A percentile compares a stretch with the other conserved stretches of the same genome.
phyloP scores from a whole-genome alignment of 345 rosid species.

The Gossypium ekmanianum region DNA sequence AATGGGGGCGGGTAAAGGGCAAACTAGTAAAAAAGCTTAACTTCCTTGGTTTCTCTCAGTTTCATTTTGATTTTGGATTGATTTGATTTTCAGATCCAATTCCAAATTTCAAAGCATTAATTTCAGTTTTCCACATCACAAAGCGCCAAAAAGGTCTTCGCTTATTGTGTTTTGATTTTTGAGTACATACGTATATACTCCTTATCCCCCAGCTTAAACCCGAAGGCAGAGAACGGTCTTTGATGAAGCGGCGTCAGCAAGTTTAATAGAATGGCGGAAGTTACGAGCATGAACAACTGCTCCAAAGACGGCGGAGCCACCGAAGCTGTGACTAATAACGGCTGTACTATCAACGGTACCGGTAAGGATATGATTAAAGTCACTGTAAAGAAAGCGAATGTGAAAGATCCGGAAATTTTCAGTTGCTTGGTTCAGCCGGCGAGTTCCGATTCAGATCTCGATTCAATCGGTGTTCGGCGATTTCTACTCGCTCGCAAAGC shows the following conservation, averaged over 20 bases:
- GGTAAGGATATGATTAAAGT: not conserved
- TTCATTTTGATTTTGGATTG: not conserved
- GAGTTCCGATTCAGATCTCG: conserved; percentile 54
- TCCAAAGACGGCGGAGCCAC: conserved; percentile 20
- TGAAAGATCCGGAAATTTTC: conserved; percentile 61
- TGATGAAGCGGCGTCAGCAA: conserved; percentile 26
- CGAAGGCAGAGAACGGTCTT: conserved; percentile 9
- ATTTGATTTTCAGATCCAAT: not conserved
- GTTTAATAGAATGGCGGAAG: conserved; percentile 41
- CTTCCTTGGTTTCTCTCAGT: not conserved
- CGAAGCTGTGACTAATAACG: conserved; percentile 20
- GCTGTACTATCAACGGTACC: not conserved
- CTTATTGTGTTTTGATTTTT: not conserved
- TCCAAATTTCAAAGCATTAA: not conserved
- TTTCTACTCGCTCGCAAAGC: conserved; percentile 80
- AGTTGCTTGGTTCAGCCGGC: conserved; percentile 77
- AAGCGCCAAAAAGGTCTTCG: conserved; percentile 4
- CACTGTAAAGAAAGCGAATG: conserved; percentile 18
- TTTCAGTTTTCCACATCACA: not conserved
- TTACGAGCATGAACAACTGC: conserved; percentile 18
- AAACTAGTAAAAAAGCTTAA: not conserved
- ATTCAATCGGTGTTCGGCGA: conserved; percentile 75
- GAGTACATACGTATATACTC: not conserved
- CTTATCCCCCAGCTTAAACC: not conserved
- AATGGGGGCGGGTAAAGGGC: not conserved